Evolutionary conservation across 768 basidiomycete species (phyloP), one percentile per base, ranked within the genome.

Genomic region (Chlorophyllum brunneum): DNA sequence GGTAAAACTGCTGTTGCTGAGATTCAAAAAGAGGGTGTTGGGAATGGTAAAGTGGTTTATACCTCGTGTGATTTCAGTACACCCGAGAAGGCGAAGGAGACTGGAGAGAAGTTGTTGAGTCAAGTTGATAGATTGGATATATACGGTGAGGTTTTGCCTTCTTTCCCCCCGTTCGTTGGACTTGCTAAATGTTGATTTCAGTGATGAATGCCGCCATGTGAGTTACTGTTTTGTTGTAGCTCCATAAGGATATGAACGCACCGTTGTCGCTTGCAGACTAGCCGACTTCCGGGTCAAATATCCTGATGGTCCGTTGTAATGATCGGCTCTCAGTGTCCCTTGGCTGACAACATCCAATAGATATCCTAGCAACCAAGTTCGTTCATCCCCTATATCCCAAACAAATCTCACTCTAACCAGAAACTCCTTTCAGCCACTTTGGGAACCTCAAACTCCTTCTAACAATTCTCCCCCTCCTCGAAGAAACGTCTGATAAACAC

Each of bases 101-200:
- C 72, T 1, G 81, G 74, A 0, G 66, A 73, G 43, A 71, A 63
- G 18, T 71, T 81, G 42, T 59, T 75, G 61, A 58, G 41, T 44
- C 71, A 63, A 56, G 79, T 81, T 56, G 59, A 63, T 22, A 67
- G 80, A 26, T 58, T 83, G 41, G 80, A 83, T 55, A 63, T 80
- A 1, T 54, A 81, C 22, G 55, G 80, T 80, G 55, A 56, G 73
- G n/a, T n/a, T 67, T 10, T 29, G 10, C 3, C 23, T 3, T 1
- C 2, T 15, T 27, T 39, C 5, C 18, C 36, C n/a, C n/a, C n/a
- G n/a, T n/a, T n/a, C n/a, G n/a, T n/a, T n/a, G n/a, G n/a, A n/a
- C n/a, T n/a, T n/a, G n/a, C n/a, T n/a, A n/a, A n/a, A 37, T 11
- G 36, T 31, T 31, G 31, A 16, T 1, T 13, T 18, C 6, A 52